Conservation (phyloP, 116 monocot species). For the Phalaenopsis hybrid region DNA sequence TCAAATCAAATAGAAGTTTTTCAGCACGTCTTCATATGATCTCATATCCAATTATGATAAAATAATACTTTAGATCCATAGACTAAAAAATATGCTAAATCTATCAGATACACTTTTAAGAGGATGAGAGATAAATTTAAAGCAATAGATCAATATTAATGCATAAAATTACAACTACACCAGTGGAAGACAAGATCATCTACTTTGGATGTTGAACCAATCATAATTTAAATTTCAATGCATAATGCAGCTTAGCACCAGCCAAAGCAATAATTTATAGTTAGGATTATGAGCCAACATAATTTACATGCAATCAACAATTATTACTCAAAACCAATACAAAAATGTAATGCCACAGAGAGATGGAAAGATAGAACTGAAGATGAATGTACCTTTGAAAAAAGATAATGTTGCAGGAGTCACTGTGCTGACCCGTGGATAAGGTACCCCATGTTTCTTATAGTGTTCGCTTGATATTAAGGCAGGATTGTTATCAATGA, state of each 20-base stretch:
- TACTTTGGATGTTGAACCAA: background rate
- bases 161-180: slow-evolving; percentile 1
- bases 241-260: background rate
- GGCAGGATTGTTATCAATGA: slow-evolving; percentile 85
- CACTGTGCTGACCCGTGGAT: slow-evolving; percentile 91
- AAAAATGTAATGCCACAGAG: background rate
- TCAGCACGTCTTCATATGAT: background rate
- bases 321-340: background rate
- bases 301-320: background rate
- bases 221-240: background rate
- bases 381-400: slow-evolving; percentile 60
- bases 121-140: background rate
- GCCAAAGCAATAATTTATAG: background rate
- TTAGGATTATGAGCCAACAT: background rate
- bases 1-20: background rate
- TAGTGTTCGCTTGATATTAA: slow-evolving; percentile 32
- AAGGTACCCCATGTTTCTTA: slow-evolving; percentile 56
- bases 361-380: background rate
- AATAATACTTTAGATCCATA: background rate
- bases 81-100: background rate
- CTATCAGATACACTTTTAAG: background rate
- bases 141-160: background rate
- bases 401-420: slow-evolving; percentile 90
- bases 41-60: background rate
- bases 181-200: background rate